These are phyloP conservation scores for Osmanthus fragrans DNA, from an alignment of 257 asterid species.

Conservation along the genomic window DNA sequence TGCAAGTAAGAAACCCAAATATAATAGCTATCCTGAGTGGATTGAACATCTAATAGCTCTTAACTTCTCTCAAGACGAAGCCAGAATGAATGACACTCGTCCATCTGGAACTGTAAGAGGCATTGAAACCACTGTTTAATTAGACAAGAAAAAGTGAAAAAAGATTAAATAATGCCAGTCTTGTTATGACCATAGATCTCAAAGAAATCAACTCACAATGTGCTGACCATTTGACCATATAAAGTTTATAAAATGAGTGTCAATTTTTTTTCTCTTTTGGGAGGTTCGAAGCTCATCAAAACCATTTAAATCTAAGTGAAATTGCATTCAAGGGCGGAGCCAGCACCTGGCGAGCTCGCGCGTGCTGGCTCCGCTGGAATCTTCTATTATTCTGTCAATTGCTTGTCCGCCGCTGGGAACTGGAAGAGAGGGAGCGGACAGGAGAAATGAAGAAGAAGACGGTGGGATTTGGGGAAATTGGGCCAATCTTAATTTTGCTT, in stretches of 20 bases:
- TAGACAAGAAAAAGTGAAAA: background rate
- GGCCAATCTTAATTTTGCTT: no score
- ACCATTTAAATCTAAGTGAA: background rate
- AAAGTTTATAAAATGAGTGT: background rate
- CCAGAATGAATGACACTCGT: background rate
- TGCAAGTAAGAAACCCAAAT: background rate
- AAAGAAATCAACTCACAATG: background rate
- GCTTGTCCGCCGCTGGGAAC: no score
- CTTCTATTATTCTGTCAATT: no score
- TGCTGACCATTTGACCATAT: background rate
- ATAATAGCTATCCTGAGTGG: background rate
- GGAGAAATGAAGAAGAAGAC: no score
- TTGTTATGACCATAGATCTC: background rate
- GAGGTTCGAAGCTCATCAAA: background rate
- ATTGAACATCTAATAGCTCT: background rate
- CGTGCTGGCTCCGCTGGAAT: no score
- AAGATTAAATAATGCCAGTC: background rate
- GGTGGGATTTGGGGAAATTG: no score
- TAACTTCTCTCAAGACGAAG: background rate
- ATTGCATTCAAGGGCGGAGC: no score
- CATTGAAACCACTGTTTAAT: background rate
- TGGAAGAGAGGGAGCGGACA: no score
- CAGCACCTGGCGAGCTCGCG: no score
- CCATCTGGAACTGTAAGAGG: background rate
- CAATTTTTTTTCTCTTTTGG: background rate